These are phyloP conservation scores for Cicer pinnatifidum DNA, from an alignment of 306 rosid species.

Conservation along the genomic window DNA sequence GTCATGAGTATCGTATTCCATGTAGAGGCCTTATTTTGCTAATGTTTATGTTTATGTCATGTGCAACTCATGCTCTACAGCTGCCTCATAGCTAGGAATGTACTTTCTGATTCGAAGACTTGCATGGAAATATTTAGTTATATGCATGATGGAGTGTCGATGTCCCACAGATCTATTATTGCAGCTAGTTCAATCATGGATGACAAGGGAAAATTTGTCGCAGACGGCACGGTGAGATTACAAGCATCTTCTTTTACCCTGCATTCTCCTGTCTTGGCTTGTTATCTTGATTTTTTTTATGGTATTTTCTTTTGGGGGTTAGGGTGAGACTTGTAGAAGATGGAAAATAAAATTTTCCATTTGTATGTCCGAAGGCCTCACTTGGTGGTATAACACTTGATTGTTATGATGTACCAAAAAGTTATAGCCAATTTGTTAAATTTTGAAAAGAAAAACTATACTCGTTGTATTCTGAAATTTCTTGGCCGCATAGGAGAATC, in stretches of 20 bases:
- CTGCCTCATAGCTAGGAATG: constrained; percentile 95
- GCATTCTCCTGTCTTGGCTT: constrained; percentile 25
- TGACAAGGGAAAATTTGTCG: constrained; percentile 63
- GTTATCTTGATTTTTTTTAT: constrained; percentile 10
- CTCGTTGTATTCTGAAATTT: constrained; percentile 26
- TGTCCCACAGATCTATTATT: constrained; percentile 53
- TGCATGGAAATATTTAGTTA: constrained; percentile 80
- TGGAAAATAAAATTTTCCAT: not conserved
- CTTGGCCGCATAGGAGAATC: constrained; percentile 6
- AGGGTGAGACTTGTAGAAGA: constrained; percentile 21
- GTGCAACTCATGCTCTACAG: constrained; percentile 60
- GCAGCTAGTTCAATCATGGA: constrained; percentile 61
- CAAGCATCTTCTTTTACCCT: constrained; percentile 14
- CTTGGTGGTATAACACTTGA: not conserved
- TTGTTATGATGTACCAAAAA: not conserved
- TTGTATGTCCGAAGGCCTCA: not conserved
- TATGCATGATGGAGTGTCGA: constrained; percentile 74
- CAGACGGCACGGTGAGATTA: constrained; percentile 62
- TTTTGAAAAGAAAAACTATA: not conserved
- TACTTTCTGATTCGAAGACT: constrained; percentile 92
- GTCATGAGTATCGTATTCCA: constrained; percentile 24
- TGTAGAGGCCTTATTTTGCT: constrained; percentile 32
- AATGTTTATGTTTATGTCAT: constrained; percentile 36
- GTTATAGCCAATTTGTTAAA: not conserved
- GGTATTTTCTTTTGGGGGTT: constrained; percentile 29